phyloP scores from a whole-genome alignment of 805 yeast species.

The Tetrapisispora fleetii region DNA sequence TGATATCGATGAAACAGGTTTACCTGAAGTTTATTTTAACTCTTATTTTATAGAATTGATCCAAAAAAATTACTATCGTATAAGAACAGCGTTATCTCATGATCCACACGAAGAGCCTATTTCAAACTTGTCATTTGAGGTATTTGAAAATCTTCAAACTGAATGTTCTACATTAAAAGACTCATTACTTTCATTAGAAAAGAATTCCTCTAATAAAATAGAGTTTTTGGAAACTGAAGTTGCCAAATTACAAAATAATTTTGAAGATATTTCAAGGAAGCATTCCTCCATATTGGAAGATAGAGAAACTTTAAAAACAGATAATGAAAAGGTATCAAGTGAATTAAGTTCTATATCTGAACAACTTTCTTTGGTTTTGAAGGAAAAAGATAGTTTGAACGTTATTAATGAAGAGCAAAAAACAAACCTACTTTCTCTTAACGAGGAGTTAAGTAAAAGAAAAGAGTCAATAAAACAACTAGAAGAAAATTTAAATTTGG shows the following conservation, averaged over 20 bases:
- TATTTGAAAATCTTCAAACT: constrained; percentile 33
- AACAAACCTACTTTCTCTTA: constrained; percentile 27
- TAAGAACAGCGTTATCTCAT: constrained; percentile 59
- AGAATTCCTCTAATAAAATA: constrained; percentile 16
- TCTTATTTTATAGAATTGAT: constrained; percentile 52
- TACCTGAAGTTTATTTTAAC: constrained; percentile 75
- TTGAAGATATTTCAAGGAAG: constrained; percentile 5
- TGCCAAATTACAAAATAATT: constrained; percentile 6
- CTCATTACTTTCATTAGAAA: constrained; percentile 26
- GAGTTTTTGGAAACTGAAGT: constrained; percentile 14
- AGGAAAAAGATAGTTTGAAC: constrained; percentile 16
- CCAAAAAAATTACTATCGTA: constrained; percentile 58
- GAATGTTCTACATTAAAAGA: constrained; percentile 28
- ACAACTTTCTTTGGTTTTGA: constrained; percentile 10
- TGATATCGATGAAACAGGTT: constrained; percentile 67
- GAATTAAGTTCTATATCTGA: constrained; percentile 4
- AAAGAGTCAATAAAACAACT: constrained; percentile 16
- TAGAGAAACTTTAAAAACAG: constrained; percentile 12
- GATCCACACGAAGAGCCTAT: constrained; percentile 70
- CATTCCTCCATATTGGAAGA: constrained; percentile 11
- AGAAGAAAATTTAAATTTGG: constrained; percentile 20
- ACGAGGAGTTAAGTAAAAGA: constrained; percentile 8
- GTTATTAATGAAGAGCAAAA: constrained; percentile 14
- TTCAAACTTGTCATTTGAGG: constrained; percentile 50
- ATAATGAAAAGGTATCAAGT: constrained; percentile 5